Evolutionary conservation across 441 rosid genomes (phyloP).

Genomic region (Pelargonium fulgidum): DNA sequence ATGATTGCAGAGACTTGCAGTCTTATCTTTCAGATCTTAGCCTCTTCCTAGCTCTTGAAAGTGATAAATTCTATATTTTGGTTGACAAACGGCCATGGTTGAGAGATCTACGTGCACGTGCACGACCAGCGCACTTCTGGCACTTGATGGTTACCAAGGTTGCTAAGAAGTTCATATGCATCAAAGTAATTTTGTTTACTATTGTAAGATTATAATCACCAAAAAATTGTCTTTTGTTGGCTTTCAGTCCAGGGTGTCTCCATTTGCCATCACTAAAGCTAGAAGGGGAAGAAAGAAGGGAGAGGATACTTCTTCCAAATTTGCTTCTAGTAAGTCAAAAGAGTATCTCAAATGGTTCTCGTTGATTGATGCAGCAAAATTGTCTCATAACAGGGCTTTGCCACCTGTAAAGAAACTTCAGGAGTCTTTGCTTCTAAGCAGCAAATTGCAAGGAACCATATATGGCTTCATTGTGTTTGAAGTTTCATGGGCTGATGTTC

Average conservation of each 20-base stretch:
- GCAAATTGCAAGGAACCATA: conserved; percentile 64
- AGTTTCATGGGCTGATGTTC: conserved; percentile 66
- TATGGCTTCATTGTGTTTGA: conserved; percentile 91
- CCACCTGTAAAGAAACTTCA: conserved; percentile 64
- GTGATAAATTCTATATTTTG: conserved; percentile 68
- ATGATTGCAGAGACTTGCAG: conserved; percentile 80
- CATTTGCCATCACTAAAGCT: conserved; percentile 81
- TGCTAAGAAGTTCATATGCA: conserved; percentile 13
- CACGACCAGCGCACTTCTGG: conserved; percentile 75
- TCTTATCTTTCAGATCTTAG: conserved; percentile 86
- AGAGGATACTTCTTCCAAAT: conserved; percentile 33
- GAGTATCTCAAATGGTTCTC: conserved; percentile 60
- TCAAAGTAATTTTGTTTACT: neutral
- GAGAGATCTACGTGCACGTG: conserved; percentile 48
- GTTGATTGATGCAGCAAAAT: conserved; percentile 49
- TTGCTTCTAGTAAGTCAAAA: conserved; percentile 31
- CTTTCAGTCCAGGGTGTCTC: conserved; percentile 86
- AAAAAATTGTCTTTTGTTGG: conserved; percentile 19
- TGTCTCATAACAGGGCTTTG: conserved; percentile 47
- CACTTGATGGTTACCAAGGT: conserved; percentile 98
- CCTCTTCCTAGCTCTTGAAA: conserved; percentile 66
- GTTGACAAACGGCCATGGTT: conserved; percentile 95
- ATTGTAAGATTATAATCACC: neutral
- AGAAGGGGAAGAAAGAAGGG: conserved; percentile 43
- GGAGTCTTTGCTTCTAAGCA: conserved; percentile 49